phyloP scores from a whole-genome alignment of 768 basidiomycete species.

The Lepiota venenata region DNA sequence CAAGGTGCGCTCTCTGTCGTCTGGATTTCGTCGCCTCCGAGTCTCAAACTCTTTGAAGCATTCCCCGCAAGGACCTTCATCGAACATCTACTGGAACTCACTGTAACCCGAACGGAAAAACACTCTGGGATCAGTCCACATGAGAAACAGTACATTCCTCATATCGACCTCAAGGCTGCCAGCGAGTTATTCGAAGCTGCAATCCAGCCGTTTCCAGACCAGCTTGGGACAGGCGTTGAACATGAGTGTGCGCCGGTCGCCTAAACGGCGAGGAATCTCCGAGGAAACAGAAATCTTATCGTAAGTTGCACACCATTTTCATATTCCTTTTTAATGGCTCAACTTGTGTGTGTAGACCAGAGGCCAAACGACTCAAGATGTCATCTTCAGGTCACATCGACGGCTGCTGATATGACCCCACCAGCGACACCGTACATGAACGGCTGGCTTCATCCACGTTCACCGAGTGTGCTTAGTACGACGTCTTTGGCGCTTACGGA shows the following conservation, averaged over 20 bases:
- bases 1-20: slow-evolving; percentile 30
- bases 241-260: slow-evolving; percentile 39
- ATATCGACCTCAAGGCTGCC: slow-evolving; percentile 29
- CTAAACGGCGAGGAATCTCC: slow-evolving; percentile 44
- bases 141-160: slow-evolving; percentile 11
- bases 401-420: slow-evolving; percentile 2
- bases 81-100: slow-evolving; percentile 44
- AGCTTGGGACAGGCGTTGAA: slow-evolving; percentile 36
- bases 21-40: not conserved
- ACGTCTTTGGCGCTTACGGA: slow-evolving; percentile 7
- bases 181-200: slow-evolving; percentile 29
- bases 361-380: slow-evolving; percentile 11
- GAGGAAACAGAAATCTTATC: slow-evolving; percentile 34
- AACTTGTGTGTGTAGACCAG: slow-evolving; percentile 12
- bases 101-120: slow-evolving; percentile 27
- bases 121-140: slow-evolving; percentile 12
- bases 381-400: not conserved
- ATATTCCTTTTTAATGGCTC: not conserved
- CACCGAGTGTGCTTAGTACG: slow-evolving; percentile 10
- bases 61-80: slow-evolving; percentile 49
- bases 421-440: slow-evolving; percentile 12
- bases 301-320: slow-evolving; percentile 24
- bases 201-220: slow-evolving; percentile 29
- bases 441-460: slow-evolving; percentile 8
- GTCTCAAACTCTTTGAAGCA: slow-evolving; percentile 20